These are phyloP conservation scores for Hygrocybe punicea DNA, from an alignment of 768 basidiomycete species.

Conservation along the genomic window DNA sequence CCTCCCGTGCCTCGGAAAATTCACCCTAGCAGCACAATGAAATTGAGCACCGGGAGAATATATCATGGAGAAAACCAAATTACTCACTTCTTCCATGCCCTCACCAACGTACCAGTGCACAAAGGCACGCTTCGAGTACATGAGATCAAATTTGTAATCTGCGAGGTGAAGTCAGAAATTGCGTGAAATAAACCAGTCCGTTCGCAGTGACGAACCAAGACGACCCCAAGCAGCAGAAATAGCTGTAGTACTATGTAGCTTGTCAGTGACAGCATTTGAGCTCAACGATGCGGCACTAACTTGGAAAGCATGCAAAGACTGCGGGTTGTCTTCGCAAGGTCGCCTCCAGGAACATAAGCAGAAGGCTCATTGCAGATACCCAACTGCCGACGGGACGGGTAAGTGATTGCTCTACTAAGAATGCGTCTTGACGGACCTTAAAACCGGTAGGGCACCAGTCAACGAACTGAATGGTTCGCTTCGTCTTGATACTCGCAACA, in stretches of 20 bases:
- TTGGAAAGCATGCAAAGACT: conserved; percentile 98
- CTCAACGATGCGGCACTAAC: conserved; percentile 33
- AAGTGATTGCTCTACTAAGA: background rate
- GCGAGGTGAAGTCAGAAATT: conserved; percentile 11
- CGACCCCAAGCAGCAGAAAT: conserved; percentile 95
- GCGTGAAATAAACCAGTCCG: background rate
- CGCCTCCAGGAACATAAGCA: conserved; percentile 87
- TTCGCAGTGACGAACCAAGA: conserved; percentile 45
- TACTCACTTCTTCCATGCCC: conserved; percentile 89
- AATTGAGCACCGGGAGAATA: background rate
- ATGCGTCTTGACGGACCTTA: conserved; percentile 50
- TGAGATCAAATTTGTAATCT: conserved; percentile 98
- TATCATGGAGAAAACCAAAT: background rate
- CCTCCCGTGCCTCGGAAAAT: conserved; percentile 98
- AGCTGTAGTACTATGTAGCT: conserved; percentile 66
- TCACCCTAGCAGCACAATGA: conserved; percentile 57
- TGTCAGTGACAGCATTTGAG: background rate
- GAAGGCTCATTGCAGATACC: conserved; percentile 98
- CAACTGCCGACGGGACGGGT: conserved; percentile 48
- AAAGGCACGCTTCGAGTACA: conserved; percentile 94
- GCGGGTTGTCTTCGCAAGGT: conserved; percentile 89
- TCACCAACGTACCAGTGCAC: conserved; percentile 97
- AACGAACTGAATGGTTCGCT: conserved; percentile 96
- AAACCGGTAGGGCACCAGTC: conserved; percentile 99
- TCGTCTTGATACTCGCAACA: conserved; percentile 92